A percentile compares a stretch with the other conserved stretches of the same genome.
Evolutionary conservation across 805 yeast genomes (phyloP).

Genomic region (Schwanniomyces vanrijiae): DNA sequence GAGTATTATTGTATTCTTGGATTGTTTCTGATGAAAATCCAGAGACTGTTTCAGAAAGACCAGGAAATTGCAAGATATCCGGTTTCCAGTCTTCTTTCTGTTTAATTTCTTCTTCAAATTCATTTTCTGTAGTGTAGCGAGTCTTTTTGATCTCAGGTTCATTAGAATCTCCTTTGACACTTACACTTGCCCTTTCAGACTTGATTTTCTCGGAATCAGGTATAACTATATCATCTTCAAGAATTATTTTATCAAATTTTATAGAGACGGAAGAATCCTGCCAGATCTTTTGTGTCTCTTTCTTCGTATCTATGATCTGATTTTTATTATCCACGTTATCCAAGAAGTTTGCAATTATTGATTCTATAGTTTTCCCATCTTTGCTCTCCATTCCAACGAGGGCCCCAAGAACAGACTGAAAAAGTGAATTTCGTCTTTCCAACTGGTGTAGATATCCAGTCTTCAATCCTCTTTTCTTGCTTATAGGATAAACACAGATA

Average conservation of each 20-base stretch:
- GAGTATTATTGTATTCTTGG: slow-evolving; percentile 13
- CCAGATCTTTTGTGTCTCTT: neutral
- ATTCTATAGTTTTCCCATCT: neutral
- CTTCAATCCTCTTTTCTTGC: slow-evolving; percentile 20
- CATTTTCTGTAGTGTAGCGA: slow-evolving; percentile 8
- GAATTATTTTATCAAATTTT: slow-evolving; percentile 8
- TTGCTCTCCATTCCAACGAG: neutral
- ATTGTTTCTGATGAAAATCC: slow-evolving; percentile 18
- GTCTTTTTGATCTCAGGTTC: neutral
- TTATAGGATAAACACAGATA: slow-evolving; percentile 13
- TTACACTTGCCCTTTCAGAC: neutral
- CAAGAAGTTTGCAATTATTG: slow-evolving; percentile 2
- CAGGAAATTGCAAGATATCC: slow-evolving; percentile 10
- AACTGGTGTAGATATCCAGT: slow-evolving; percentile 20
- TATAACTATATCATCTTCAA: slow-evolving; percentile 4
- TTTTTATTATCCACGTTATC: slow-evolving; percentile 3
- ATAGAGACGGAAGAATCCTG: slow-evolving; percentile 2
- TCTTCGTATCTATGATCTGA: slow-evolving; percentile 2
- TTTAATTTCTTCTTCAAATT: slow-evolving; percentile 7
- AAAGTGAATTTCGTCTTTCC: slow-evolving; percentile 15
- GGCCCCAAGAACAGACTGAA: slow-evolving; percentile 13
- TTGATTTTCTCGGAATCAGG: neutral
- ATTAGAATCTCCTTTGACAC: neutral
- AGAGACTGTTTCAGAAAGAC: slow-evolving; percentile 8
- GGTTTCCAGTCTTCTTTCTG: slow-evolving; percentile 3